Evolutionary conservation across 2,329 filamentous ascomycete species (phyloP).

Genomic region (Trichocomaceae sp.): DNA sequence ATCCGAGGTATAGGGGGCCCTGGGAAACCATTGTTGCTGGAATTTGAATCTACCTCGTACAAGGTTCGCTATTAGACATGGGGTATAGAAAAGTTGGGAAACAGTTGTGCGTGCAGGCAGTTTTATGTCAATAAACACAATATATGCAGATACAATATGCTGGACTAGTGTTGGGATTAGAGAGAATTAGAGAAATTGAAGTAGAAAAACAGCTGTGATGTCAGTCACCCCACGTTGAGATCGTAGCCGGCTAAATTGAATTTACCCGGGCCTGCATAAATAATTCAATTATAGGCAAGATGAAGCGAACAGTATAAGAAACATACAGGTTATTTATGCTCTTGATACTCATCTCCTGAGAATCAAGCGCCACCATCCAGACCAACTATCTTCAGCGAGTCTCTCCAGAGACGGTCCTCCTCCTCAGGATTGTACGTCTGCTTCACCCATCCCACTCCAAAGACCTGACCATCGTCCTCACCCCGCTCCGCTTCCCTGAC

Average conservation of each 20-base stretch:
- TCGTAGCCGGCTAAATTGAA: not conserved
- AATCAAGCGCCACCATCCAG: too few relatives aligned
- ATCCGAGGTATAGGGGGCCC: slow-evolving; percentile 73
- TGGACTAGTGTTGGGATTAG: too few relatives aligned
- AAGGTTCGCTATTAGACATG: not conserved
- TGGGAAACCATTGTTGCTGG: slow-evolving; percentile 2
- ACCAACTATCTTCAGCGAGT: too few relatives aligned
- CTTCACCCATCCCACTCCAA: too few relatives aligned
- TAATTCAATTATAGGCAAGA: not conserved
- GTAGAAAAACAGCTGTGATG: not conserved
- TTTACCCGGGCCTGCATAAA: not conserved
- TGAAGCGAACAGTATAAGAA: too few relatives aligned
- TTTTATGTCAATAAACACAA: not conserved
- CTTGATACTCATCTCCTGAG: too few relatives aligned
- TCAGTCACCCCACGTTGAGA: not conserved
- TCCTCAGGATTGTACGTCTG: too few relatives aligned
- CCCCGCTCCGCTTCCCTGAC: too few relatives aligned
- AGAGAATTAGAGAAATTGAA: not conserved
- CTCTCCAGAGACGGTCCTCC: too few relatives aligned
- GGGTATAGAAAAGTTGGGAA: not conserved
- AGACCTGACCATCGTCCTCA: too few relatives aligned
- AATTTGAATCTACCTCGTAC: not conserved
- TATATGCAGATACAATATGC: too few relatives aligned
- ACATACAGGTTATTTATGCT: too few relatives aligned
- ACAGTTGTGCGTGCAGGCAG: not conserved